These are phyloP conservation scores for Schizophyllum amplum DNA, from an alignment of 1,284 basidiomycete genomes.

Conservation along the genomic window DNA sequence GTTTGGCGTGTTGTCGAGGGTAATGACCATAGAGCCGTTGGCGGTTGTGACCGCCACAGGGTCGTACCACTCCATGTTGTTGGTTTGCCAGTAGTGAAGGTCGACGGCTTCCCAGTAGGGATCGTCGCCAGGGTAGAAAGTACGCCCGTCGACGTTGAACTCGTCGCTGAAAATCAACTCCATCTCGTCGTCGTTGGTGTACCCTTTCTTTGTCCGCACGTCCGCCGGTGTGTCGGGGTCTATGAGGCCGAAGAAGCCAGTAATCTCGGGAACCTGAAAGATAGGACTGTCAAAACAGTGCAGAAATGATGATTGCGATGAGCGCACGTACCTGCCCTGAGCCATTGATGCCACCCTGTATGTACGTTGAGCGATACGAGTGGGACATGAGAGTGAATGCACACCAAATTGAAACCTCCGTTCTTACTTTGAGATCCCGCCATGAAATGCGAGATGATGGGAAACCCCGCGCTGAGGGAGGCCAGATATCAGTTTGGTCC, in stretches of 20 bases:
- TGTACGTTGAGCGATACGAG: background rate
- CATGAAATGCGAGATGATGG: conserved; percentile 66
- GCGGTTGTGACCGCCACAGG: conserved; percentile 51
- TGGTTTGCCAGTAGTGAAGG: conserved; percentile 34
- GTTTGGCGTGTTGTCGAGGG: conserved; percentile 45
- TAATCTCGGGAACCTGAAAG: conserved; percentile 53
- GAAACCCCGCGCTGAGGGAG: conserved; percentile 64
- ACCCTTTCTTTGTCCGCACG: conserved; percentile 53
- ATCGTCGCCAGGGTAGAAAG: conserved; percentile 67
- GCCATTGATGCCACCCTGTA: conserved; percentile 71
- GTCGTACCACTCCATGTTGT: conserved; percentile 37
- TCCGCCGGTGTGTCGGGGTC: conserved; percentile 69
- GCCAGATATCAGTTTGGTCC: conserved; percentile 4
- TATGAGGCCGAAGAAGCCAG: conserved; percentile 63
- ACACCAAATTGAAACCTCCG: conserved; percentile 54
- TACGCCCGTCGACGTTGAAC: conserved; percentile 74
- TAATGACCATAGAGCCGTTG: conserved; percentile 59
- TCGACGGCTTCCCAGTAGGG: conserved; percentile 57
- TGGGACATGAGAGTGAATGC: background rate
- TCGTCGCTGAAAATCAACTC: conserved; percentile 86
- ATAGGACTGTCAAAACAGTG: background rate
- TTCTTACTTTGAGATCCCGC: conserved; percentile 36
- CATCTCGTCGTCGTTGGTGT: conserved; percentile 41
- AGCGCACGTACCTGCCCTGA: conserved; percentile 57
- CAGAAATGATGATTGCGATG: conserved; percentile 13